A percentile compares a stretch with the other conserved stretches of the same genome.
These are phyloP conservation scores for Tetracentron sinense DNA, from an alignment of 164 flowering plant genomes.

Conservation along the genomic window DNA sequence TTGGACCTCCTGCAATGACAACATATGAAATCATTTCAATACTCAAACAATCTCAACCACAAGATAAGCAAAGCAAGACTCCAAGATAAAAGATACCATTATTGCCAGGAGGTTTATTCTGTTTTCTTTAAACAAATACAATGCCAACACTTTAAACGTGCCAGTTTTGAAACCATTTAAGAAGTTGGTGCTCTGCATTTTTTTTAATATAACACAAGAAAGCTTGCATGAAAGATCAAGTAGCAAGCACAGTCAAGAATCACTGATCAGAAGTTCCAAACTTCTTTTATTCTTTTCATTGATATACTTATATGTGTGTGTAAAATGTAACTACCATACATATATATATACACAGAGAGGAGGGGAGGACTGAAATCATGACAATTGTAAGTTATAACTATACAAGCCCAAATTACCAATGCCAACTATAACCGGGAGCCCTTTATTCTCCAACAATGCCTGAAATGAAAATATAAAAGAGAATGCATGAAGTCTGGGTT, in stretches of 20 bases:
- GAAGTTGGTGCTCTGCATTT: neutral
- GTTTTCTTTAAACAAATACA: too few species aligned
- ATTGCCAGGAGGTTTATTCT: neutral
- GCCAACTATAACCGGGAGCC: slow-evolving; percentile 94
- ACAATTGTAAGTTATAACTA: neutral
- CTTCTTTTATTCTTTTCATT: neutral
- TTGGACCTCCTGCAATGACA: slow-evolving; percentile 83
- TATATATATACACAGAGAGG: neutral
- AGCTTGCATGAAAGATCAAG: too few species aligned
- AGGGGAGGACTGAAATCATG: slow-evolving; percentile 4
- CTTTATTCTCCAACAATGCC: slow-evolving; percentile 93
- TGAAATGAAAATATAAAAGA: slow-evolving; percentile 38
- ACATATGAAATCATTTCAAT: slow-evolving; percentile 8
- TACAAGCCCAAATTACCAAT: slow-evolving; percentile 54
- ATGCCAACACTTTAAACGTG: neutral
- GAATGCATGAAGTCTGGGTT: slow-evolving; percentile 5
- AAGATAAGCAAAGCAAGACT: neutral
- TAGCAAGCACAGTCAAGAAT: too few species aligned
- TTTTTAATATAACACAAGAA: too few species aligned
- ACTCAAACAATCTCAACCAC: neutral
- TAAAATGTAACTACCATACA: too few species aligned
- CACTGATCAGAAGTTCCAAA: neutral
- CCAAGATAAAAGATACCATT: neutral
- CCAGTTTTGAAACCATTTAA: neutral
- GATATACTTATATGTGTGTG: neutral